Percentiles rank a stretch among this genome's conserved stretches.
Conservation (phyloP, 768 basidiomycete species). For the Boletus vermiculosoides region DNA sequence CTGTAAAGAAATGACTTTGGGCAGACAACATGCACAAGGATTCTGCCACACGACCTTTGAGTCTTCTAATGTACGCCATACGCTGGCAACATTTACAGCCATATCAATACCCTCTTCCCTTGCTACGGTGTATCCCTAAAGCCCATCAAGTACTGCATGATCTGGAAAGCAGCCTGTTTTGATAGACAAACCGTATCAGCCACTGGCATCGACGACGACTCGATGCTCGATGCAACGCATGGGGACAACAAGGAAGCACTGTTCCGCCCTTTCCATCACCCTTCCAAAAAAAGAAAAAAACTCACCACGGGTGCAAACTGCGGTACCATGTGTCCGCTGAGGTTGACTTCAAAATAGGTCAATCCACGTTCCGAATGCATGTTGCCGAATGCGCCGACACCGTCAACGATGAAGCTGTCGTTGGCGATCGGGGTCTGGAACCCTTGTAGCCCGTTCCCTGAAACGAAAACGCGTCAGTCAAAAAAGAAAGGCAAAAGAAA, state of each 20-base stretch:
- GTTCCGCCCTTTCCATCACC: no score
- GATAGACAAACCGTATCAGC: not conserved
- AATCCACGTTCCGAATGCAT: conserved; percentile 66
- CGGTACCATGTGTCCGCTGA: conserved; percentile 76
- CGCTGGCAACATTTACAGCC: no score
- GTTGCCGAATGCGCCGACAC: conserved; percentile 65
- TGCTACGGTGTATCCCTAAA: conserved; percentile 46
- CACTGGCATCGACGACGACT: not conserved
- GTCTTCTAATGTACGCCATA: no score
- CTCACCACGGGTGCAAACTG: conserved; percentile 59
- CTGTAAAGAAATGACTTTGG: no score
- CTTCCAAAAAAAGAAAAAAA: no score
- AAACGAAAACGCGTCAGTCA: not conserved
- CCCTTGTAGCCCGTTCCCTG: conserved; percentile 64
- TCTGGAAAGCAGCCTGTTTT: conserved; percentile 61
- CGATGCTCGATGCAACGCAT: no score
- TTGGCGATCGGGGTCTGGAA: conserved; percentile 66
- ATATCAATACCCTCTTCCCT: not conserved
- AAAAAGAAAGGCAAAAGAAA: not conserved
- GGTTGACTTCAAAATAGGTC: conserved; percentile 65
- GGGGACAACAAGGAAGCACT: no score
- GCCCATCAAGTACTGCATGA: conserved; percentile 68
- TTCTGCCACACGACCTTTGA: not conserved
- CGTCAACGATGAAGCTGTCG: no score
- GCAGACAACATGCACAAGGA: no score